phyloP scores from a whole-genome alignment of 345 rosid species.

The Rubroshorea leprosula region DNA sequence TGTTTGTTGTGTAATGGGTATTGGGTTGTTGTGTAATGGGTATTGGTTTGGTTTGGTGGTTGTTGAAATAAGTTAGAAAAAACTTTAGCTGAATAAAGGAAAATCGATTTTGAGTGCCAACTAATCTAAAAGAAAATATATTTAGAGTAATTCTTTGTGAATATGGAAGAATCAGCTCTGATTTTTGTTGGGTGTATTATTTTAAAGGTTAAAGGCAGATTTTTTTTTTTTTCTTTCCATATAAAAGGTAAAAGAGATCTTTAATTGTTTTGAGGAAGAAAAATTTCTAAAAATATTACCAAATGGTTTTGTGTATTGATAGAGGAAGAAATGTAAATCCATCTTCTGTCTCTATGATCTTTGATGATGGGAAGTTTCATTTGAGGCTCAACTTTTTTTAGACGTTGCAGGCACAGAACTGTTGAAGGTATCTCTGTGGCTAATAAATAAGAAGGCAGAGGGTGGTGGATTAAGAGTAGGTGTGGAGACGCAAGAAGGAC shows the following conservation, averaged over 20 bases:
- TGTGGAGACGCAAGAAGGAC: slow-evolving; percentile 12
- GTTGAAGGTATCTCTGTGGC: neutral
- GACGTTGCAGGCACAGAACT: slow-evolving; percentile 10
- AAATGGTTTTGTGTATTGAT: no score
- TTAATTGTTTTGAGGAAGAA: neutral
- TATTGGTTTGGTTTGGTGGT: neutral
- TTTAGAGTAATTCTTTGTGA: neutral
- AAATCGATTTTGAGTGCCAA: neutral
- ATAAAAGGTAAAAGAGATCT: neutral
- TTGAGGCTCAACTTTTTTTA: neutral
- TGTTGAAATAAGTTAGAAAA: neutral
- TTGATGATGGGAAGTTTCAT: neutral
- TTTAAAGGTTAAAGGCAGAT: neutral
- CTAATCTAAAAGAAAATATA: neutral
- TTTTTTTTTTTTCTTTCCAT: no score
- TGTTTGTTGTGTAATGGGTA: neutral
- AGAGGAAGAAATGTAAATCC: neutral
- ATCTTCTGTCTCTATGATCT: neutral
- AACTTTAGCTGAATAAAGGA: neutral
- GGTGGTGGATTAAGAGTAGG: slow-evolving; percentile 11
- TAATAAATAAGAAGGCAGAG: slow-evolving; percentile 6
- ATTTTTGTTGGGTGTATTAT: no score
- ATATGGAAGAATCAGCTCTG: no score
- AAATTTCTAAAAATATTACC: neutral
- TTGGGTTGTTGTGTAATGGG: neutral